These are phyloP conservation scores for Ceratocystis eucalypticola DNA, from an alignment of 2,329 filamentous ascomycete genomes.

Conservation along the genomic window DNA sequence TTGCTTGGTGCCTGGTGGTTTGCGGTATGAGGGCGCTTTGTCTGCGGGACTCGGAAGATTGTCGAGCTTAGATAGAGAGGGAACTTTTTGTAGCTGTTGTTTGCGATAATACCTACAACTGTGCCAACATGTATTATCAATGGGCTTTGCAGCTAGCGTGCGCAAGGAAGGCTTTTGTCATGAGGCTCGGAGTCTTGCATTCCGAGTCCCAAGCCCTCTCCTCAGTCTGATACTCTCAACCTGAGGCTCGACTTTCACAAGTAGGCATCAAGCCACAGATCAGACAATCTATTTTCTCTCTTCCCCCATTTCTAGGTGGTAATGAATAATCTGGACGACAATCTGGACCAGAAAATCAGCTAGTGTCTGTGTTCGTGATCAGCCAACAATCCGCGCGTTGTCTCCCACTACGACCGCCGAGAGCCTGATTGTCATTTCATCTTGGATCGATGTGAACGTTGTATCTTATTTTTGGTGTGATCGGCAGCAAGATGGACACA, in stretches of 20 bases:
- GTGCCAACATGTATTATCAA: too few relatives aligned
- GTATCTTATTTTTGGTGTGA: not conserved
- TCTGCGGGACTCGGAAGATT: too few relatives aligned
- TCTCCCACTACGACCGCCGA: not conserved
- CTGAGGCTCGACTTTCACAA: not conserved
- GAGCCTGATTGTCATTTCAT: conserved; percentile 3
- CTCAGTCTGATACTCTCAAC: not conserved
- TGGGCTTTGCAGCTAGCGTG: too few relatives aligned
- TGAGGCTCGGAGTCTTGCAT: too few relatives aligned
- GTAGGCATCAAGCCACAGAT: not conserved
- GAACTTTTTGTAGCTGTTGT: too few relatives aligned
- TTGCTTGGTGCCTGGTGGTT: too few relatives aligned
- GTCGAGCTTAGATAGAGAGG: too few relatives aligned
- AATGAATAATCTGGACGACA: too few relatives aligned
- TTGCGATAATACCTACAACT: too few relatives aligned
- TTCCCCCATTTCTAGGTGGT: not conserved
- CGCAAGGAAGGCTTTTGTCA: too few relatives aligned
- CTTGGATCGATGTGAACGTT: not conserved
- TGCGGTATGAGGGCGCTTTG: too few relatives aligned
- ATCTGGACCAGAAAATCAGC: not conserved
- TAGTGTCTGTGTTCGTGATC: not conserved
- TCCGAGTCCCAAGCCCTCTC: too few relatives aligned
- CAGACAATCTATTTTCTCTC: not conserved
- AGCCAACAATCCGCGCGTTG: not conserved
- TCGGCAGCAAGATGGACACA: not conserved